These are phyloP conservation scores for Ophiostoma piceae DNA, from an alignment of 2,329 filamentous ascomycete genomes.

Conservation along the genomic window DNA sequence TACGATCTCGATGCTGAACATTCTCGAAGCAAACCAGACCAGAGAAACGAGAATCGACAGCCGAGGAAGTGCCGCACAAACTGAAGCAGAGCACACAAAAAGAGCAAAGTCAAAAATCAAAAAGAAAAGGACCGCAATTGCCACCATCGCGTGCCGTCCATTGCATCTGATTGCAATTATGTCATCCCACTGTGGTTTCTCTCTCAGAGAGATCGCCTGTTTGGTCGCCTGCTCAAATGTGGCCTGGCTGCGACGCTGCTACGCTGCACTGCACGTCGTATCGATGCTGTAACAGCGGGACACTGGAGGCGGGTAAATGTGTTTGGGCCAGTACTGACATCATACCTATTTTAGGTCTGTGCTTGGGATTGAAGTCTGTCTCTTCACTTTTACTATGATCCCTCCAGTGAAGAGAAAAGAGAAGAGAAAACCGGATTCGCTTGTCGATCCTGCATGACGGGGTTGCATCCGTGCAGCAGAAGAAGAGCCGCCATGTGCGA, in stretches of 20 bases:
- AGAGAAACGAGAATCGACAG: background rate
- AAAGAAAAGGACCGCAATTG: background rate
- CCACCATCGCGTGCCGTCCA: background rate
- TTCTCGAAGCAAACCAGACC: too few species aligned
- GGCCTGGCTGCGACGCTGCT: background rate
- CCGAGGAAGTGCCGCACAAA: background rate
- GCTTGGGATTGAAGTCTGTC: too few species aligned
- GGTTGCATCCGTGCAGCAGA: background rate
- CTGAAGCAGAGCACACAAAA: background rate
- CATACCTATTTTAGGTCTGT: slow-evolving; percentile 1
- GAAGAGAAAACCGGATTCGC: background rate
- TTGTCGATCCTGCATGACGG: background rate
- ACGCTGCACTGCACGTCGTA: background rate
- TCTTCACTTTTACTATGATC: too few species aligned
- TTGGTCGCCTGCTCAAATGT: too few species aligned
- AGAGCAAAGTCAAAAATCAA: background rate
- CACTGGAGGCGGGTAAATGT: background rate
- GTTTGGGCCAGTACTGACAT: background rate
- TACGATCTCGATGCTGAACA: too few species aligned
- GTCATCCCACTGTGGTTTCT: background rate
- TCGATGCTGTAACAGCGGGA: background rate
- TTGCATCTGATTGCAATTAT: background rate
- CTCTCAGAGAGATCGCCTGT: too few species aligned
- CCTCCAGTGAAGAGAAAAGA: too few species aligned
- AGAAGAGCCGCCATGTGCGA: background rate